Evolutionary conservation across 108 stramenopile species (phyloP), one percentile per base, ranked within the genome.

Genomic region (Cyclotella kingstonii): DNA sequence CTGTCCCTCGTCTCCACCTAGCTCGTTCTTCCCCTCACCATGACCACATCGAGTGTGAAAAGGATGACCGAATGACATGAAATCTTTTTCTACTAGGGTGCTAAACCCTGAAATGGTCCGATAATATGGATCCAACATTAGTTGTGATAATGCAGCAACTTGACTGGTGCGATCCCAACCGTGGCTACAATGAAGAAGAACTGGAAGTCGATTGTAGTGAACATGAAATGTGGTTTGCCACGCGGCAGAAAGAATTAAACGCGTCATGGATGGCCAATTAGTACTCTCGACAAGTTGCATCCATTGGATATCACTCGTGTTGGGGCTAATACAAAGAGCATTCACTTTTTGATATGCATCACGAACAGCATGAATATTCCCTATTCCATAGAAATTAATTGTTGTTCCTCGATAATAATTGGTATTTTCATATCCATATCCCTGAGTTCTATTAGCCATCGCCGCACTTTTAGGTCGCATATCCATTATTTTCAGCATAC

Each of bases 141-240:
- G 64, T 72, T 98, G 91, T 0, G 97, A 88, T 51, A 99, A 55
- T 17, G 79, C 84, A 5, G 81, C 61, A 0, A 97, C 92, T 81
- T 99, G 99, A 9, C 90, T 77, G 0, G 99, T 99, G 23, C 99
- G 79, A 81, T 99, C 99, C 96, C 98, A 99, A 14, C 99, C 99
- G 64, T 98, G 96, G 50, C 86, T 89, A 58, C 99, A 99, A 66
- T 99, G 99, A 25, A 99, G 73, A 29, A 99, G 74, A 0, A 98
- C 87, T 2, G 97, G 95, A 23, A 89, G 61, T 44, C 91, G 76
- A 64, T 92, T 80, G 30, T 86, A 81, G 66, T 94, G 90, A 27
- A 94, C 80, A 73, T 88, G 86, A 46, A 72, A 86, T 17, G 97
- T 97, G 2, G 91, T 79, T 29, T 84, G 84, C 84, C 87, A 94